Percentiles rank a stretch among this genome's conserved stretches.
Evolutionary conservation across 345 rosid genomes (phyloP).

Genomic region (Populus pruinosa): DNA sequence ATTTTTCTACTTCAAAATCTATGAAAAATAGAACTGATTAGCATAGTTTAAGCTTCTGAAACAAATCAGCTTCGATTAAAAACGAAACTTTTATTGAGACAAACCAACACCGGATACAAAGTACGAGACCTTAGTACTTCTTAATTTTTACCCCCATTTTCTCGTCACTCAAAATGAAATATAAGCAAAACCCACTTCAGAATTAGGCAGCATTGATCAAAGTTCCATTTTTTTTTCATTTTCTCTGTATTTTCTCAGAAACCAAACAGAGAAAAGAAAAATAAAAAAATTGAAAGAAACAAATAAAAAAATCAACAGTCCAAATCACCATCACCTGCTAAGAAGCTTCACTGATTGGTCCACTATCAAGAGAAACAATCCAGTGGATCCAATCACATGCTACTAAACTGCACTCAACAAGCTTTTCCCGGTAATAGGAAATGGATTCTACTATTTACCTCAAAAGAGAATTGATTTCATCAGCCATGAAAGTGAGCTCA

Average conservation of each 20-base stretch:
- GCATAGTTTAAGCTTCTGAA: neutral
- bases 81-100: neutral
- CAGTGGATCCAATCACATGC: constrained; percentile 32
- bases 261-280: neutral
- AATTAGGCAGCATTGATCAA: neutral
- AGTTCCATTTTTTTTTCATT: neutral
- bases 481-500: constrained; percentile 22
- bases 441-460: constrained; percentile 24
- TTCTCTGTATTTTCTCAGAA: neutral
- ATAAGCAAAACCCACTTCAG: neutral
- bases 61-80: neutral
- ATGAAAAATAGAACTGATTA: neutral
- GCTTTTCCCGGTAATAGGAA: neutral
- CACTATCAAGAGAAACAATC: constrained; percentile 19
- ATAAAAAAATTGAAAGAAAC: neutral
- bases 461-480: constrained; percentile 26
- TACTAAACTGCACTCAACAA: constrained; percentile 21
- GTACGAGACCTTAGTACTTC: too few species aligned
- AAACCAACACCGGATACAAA: neutral
- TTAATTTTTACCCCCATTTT: constrained; percentile 1
- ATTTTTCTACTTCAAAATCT: neutral
- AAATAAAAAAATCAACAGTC: neutral
- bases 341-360: constrained; percentile 16
- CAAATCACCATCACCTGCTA: constrained; percentile 27
- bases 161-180: constrained; percentile 15